Evolutionary conservation across 2,329 filamentous ascomycete species (phyloP).

Genomic region (Chaetomium sp.): DNA sequence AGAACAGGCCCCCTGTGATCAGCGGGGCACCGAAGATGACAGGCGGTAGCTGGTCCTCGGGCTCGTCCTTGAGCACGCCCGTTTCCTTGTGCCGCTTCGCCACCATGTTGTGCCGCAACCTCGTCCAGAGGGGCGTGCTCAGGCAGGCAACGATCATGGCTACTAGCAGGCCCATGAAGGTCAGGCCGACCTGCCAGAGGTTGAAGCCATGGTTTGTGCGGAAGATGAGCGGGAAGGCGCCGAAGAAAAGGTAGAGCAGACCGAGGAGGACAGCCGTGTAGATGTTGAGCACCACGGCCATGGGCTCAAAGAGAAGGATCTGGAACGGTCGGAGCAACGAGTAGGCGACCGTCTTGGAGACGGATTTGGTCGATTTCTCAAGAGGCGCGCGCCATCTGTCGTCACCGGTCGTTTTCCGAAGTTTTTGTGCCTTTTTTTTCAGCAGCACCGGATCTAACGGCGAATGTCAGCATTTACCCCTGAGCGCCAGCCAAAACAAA

Average conservation of each 20-base stretch:
- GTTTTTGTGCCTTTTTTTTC: slow-evolving; percentile 67
- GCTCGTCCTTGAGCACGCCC: slow-evolving; percentile 67
- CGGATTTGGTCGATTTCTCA: slow-evolving; percentile 70
- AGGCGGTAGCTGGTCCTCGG: slow-evolving; percentile 82
- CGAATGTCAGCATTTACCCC: slow-evolving; percentile 13
- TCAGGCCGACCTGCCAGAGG: slow-evolving; percentile 76
- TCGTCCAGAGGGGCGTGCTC: slow-evolving; percentile 67
- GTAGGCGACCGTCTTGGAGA: slow-evolving; percentile 59
- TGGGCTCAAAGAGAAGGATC: slow-evolving; percentile 78
- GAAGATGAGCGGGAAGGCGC: slow-evolving; percentile 83
- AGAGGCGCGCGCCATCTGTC: slow-evolving; percentile 74
- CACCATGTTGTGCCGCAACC: slow-evolving; percentile 60
- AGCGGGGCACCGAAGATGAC: slow-evolving; percentile 73
- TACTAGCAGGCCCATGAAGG: slow-evolving; percentile 71
- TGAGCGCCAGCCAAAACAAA: neutral
- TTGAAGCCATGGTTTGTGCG: slow-evolving; percentile 72
- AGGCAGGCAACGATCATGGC: slow-evolving; percentile 67
- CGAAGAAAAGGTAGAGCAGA: slow-evolving; percentile 88
- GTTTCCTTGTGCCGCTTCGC: slow-evolving; percentile 53
- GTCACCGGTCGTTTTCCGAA: slow-evolving; percentile 78
- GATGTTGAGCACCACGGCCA: slow-evolving; percentile 80
- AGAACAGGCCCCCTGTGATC: slow-evolving; percentile 80
- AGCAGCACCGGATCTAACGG: slow-evolving; percentile 65
- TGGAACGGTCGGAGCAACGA: slow-evolving; percentile 73
- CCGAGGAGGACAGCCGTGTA: slow-evolving; percentile 85